Evolutionary conservation across 1,284 basidiomycete species (phyloP).

Genomic region (Ustilago loliicola): DNA sequence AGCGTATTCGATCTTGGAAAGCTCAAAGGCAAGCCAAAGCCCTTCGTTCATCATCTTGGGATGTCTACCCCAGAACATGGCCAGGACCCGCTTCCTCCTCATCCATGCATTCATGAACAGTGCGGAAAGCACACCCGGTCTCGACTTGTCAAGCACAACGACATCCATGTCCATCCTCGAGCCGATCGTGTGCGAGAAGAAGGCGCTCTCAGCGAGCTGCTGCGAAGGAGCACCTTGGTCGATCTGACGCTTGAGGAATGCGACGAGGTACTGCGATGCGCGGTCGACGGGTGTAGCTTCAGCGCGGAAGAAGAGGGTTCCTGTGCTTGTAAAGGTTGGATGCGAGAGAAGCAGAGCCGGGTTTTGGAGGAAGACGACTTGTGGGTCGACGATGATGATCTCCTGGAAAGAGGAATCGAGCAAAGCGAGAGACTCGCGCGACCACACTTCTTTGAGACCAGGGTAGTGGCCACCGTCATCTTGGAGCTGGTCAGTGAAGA

Average conservation of each 20-base stretch:
- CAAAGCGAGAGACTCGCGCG: slow-evolving; percentile 33
- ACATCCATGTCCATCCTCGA: slow-evolving; percentile 50
- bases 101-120: slow-evolving; percentile 50
- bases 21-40: slow-evolving; percentile 47
- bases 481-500: slow-evolving; percentile 38
- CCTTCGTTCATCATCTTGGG: slow-evolving; percentile 40
- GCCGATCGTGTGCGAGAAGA: slow-evolving; percentile 36
- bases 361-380: slow-evolving; percentile 51
- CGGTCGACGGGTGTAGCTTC: slow-evolving; percentile 40
- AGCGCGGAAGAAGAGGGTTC: slow-evolving; percentile 50
- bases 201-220: slow-evolving; percentile 34
- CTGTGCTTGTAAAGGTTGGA: slow-evolving; percentile 31
- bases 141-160: slow-evolving; percentile 45
- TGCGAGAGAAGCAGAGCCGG: slow-evolving; percentile 33
- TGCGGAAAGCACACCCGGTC: slow-evolving; percentile 40
- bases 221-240: slow-evolving; percentile 35
- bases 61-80: slow-evolving; percentile 36
- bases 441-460: slow-evolving; percentile 33
- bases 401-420: slow-evolving; percentile 41
- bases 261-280: slow-evolving; percentile 40
- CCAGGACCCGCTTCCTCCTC: slow-evolving; percentile 20
- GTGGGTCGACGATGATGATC: slow-evolving; percentile 39
- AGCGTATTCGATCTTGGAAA: slow-evolving; percentile 33
- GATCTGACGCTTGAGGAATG: slow-evolving; percentile 51
- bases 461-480: slow-evolving; percentile 42